These are phyloP conservation scores for Tricholoma hemisulphureum DNA, from an alignment of 768 basidiomycete species.

Conservation along the genomic window DNA sequence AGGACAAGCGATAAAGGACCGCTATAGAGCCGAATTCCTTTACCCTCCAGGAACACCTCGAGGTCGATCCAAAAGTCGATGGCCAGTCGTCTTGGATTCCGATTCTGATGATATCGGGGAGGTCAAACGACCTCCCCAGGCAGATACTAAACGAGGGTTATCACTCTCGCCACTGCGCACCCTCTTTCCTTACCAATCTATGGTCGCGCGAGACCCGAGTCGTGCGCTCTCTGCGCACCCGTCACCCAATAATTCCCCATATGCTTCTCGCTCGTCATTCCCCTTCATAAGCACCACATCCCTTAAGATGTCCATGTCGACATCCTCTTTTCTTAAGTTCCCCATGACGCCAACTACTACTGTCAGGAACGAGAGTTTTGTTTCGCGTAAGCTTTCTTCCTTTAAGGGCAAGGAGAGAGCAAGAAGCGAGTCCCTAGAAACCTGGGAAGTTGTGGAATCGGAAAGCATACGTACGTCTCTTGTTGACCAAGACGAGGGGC, in stretches of 20 bases:
- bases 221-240: conserved; percentile 44
- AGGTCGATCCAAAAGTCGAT: conserved; percentile 28
- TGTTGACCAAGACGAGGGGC: conserved; percentile 22
- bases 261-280: conserved; percentile 34
- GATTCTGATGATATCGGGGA: conserved; percentile 25
- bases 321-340: conserved; percentile 30
- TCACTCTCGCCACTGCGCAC: conserved; percentile 48
- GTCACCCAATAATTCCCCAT: conserved; percentile 38
- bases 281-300: conserved; percentile 49
- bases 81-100: conserved; percentile 29
- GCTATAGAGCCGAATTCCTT: conserved; percentile 35
- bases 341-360: conserved; percentile 20
- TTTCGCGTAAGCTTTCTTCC: conserved; percentile 37
- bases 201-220: conserved; percentile 31
- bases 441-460: conserved; percentile 47
- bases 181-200: conserved; percentile 42
- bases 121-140: conserved; percentile 8
- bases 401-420: conserved; percentile 42
- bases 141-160: conserved; percentile 35
- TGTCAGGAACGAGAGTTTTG: conserved; percentile 30
- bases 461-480: conserved; percentile 28
- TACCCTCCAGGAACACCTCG: conserved; percentile 22
- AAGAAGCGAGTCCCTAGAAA: conserved; percentile 34
- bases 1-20: conserved; percentile 37
- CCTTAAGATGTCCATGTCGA: conserved; percentile 33